Percentiles rank a stretch among this genome's conserved stretches.
Conservation (phyloP, 495 filamentous ascomycete genomes). For the Poronia punctata region DNA sequence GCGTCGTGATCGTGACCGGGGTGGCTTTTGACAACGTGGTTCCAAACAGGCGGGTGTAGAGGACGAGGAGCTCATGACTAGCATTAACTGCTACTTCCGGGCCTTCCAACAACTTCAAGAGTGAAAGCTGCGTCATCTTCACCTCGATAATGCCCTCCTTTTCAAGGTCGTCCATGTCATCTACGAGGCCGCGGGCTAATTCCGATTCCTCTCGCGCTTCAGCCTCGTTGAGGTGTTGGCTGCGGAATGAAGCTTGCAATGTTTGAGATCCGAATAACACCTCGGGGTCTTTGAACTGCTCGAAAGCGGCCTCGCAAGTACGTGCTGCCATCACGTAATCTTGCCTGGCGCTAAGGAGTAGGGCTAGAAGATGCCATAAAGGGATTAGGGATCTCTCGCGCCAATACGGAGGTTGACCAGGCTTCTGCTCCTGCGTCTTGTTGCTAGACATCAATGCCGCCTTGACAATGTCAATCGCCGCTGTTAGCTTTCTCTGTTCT, state of each 20-base stretch:
- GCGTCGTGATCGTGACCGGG: slow-evolving; percentile 19
- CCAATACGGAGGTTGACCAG: slow-evolving; percentile 35
- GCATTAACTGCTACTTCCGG: slow-evolving; percentile 76
- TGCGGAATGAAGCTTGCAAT: slow-evolving; percentile 39
- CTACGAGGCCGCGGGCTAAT: slow-evolving; percentile 48
- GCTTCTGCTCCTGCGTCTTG: slow-evolving; percentile 24
- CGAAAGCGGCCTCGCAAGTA: slow-evolving; percentile 83
- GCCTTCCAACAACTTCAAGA: slow-evolving; percentile 76
- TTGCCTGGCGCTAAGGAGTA: slow-evolving; percentile 78
- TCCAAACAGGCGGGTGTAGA: slow-evolving; percentile 74
- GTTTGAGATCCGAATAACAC: slow-evolving; percentile 47
- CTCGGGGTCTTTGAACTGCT: slow-evolving; percentile 63
- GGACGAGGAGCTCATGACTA: slow-evolving; percentile 70
- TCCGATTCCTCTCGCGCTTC: slow-evolving; percentile 29
- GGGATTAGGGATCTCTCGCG: slow-evolving; percentile 55
- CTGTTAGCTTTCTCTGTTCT: slow-evolving; percentile 68
- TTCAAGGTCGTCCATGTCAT: slow-evolving; percentile 68
- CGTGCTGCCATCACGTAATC: slow-evolving; percentile 73
- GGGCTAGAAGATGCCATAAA: slow-evolving; percentile 78
- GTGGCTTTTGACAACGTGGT: slow-evolving; percentile 35
- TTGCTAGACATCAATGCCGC: slow-evolving; percentile 43
- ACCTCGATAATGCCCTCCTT: slow-evolving; percentile 78
- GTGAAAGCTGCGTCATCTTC: slow-evolving; percentile 86
- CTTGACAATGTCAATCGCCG: slow-evolving; percentile 70
- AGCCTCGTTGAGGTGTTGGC: slow-evolving; percentile 48